Evolutionary conservation across 139 green algal species (phyloP), one percentile per base, ranked within the genome.

Genomic region (Gonium pectorale): DNA sequence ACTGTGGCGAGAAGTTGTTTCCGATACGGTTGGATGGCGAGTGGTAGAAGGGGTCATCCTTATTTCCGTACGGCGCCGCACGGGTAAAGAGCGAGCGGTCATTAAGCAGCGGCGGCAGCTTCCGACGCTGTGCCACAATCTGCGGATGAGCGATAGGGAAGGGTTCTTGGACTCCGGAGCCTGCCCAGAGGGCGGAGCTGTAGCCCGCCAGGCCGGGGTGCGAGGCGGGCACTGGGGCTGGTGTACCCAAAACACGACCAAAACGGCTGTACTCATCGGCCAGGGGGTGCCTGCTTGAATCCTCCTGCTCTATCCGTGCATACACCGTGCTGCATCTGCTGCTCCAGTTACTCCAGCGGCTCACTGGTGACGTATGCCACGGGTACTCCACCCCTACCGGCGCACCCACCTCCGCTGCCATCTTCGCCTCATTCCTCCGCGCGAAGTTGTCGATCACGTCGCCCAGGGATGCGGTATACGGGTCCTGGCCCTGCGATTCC

Each of bases 91-190:
- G 79, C 2, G 91, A 79, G 35, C 92, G 85, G 56, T 94, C 90
- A 83, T 95, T 95, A 27, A 97, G 41, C 41, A 96, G 73, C 13
- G 92, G 92, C 7, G 94, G 93, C 79, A 95, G 89, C 84, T 92
- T 92, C 3, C 88, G 79, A 3, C 90, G 88, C 83, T 94, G 89
- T 29, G 89, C 75, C 26, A 90, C 35, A 38, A 94, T 89, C 89
- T 94, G 63, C 2, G 49, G 33, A 31, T 38, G 43, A 9, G 24
- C 43, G 63, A n/a, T 7, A 69, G 8, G n/a, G 35, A 9, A 71
- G 38, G 54, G 13, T 5, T 71, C 13, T 22, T 43, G 24, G 6
- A 59, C 37, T 27, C 51, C 13, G 4, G 21, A 31, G 17, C 5
- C 29, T 63, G 11, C 43, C 9, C 46, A 54, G n/a, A n/a, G n/a